Evolutionary conservation across 306 rosid species (phyloP).

Genomic region (Vicia villosa): DNA sequence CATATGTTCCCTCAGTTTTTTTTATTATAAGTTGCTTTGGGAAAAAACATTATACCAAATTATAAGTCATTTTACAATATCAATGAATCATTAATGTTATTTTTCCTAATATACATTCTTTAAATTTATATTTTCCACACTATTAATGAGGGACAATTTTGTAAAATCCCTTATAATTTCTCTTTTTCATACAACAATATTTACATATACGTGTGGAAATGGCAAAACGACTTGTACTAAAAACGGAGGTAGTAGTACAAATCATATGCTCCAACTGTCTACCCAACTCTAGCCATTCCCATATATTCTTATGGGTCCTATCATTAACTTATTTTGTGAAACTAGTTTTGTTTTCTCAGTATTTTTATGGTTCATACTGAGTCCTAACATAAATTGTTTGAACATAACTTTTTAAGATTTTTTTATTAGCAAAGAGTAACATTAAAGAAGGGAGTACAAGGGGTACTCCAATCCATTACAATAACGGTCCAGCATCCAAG

Average conservation of each 20-base stretch:
- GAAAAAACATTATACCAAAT: too few species aligned
- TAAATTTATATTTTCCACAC: too few species aligned
- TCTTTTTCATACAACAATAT: too few species aligned
- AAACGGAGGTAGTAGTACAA: not conserved
- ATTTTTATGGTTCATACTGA: constrained; percentile 18
- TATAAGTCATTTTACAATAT: too few species aligned
- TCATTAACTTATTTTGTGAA: constrained; percentile 6
- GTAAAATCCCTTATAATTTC: too few species aligned
- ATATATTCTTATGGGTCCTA: constrained; percentile 21
- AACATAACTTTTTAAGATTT: not conserved
- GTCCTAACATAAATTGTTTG: constrained; percentile 21
- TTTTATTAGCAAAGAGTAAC: not conserved
- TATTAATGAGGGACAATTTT: too few species aligned
- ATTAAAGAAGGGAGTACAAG: not conserved
- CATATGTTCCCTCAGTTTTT: too few species aligned
- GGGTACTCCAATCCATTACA: not conserved
- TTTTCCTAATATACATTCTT: too few species aligned
- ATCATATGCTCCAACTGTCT: not conserved
- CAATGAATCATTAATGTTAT: too few species aligned
- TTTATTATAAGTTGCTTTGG: too few species aligned
- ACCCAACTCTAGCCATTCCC: constrained; percentile 7
- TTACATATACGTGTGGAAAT: too few species aligned
- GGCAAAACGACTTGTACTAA: too few species aligned
- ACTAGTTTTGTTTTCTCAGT: constrained; percentile 27
- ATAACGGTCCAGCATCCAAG: not conserved